These are phyloP conservation scores for Cercospora sojina DNA, from an alignment of 2,329 filamentous ascomycete species.

Conservation along the genomic window DNA sequence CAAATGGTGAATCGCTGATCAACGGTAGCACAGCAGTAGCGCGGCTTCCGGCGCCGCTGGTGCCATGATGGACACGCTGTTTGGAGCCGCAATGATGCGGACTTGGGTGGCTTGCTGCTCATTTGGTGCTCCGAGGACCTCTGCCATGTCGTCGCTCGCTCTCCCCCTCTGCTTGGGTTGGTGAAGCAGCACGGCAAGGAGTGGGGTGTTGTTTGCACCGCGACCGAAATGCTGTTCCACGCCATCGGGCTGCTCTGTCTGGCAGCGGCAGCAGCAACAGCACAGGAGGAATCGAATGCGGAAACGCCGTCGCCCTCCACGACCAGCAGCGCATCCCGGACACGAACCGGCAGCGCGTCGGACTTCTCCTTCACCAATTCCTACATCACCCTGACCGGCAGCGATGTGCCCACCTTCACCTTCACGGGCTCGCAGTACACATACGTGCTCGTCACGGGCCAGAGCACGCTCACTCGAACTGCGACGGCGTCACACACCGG, in stretches of 20 bases:
- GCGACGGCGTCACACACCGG: constrained; percentile 43
- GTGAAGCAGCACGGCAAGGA: not conserved
- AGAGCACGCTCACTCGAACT: constrained; percentile 32
- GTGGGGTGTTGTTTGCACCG: not conserved
- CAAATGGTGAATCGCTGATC: not conserved
- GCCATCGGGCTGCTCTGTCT: constrained; percentile 37
- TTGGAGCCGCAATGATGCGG: constrained; percentile 12
- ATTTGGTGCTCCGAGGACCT: not conserved
- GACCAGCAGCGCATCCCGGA: constrained; percentile 14
- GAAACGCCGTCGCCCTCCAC: constrained; percentile 28
- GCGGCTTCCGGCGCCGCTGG: constrained; percentile 3
- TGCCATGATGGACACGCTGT: constrained; percentile 9
- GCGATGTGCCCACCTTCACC: constrained; percentile 23
- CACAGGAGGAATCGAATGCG: constrained; percentile 31
- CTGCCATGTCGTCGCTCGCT: not conserved
- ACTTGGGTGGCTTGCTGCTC: constrained; percentile 2
- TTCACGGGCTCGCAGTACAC: constrained; percentile 34
- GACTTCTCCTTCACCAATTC: constrained; percentile 31
- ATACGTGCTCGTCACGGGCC: constrained; percentile 31
- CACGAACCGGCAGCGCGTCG: constrained; percentile 1
- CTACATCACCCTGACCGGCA: constrained; percentile 27
- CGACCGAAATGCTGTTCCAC: constrained; percentile 31
- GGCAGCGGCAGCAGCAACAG: constrained; percentile 37
- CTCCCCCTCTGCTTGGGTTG: not conserved
- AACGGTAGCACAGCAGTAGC: not conserved